These are phyloP conservation scores for Berberis thunbergii DNA, from an alignment of 164 flowering plant species.

Conservation along the genomic window DNA sequence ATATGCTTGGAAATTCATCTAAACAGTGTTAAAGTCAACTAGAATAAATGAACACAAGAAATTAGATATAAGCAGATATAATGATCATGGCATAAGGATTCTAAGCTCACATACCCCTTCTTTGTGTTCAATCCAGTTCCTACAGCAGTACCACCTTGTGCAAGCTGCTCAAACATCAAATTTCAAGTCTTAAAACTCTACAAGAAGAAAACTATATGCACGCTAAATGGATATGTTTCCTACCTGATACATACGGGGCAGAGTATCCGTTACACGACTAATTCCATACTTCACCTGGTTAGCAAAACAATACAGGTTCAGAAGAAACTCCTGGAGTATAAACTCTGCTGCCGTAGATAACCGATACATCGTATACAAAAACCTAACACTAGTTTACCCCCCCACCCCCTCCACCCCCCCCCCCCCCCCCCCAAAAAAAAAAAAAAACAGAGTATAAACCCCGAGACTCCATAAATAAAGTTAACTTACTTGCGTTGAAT, in stretches of 20 bases:
- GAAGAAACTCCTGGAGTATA: background rate
- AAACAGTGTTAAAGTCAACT: no score
- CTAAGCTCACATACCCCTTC: constrained; percentile 59
- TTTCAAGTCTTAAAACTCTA: constrained; percentile 15
- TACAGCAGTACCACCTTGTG: constrained; percentile 99
- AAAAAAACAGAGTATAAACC: background rate
- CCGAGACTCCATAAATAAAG: background rate
- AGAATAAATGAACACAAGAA: no score
- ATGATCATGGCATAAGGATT: background rate
- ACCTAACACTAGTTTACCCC: no score
- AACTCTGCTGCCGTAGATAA: background rate
- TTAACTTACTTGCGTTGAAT: constrained; percentile 72
- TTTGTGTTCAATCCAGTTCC: constrained; percentile 97
- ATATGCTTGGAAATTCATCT: no score
- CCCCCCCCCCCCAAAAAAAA: background rate
- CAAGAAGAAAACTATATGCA: constrained; percentile 4
- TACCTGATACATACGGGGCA: constrained; percentile 96
- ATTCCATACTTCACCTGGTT: constrained; percentile 91
- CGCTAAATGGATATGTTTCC: background rate
- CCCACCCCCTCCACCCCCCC: no score
- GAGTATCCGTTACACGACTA: constrained; percentile 60
- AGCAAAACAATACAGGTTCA: constrained; percentile 6
- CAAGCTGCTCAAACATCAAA: constrained; percentile 56
- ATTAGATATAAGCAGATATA: background rate
- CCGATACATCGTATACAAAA: background rate